Base-by-base conservation (phyloP, 2,329 filamentous ascomycete genomes). In the Xylaria sp. region DNA sequence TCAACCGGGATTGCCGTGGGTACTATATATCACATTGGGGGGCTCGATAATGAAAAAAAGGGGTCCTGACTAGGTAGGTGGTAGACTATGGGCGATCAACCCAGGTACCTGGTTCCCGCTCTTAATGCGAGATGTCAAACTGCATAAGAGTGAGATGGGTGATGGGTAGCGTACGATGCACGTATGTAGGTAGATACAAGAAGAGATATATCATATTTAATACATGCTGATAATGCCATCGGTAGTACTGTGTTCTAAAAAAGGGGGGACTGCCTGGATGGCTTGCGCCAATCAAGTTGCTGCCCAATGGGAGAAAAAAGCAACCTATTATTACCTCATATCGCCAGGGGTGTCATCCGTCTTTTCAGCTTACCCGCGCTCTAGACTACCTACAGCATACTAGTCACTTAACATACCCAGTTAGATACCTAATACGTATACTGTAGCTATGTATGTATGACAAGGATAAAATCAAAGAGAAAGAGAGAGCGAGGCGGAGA, bases 281-380 rank as follows among this genome's bases (percentile, higher is more conserved):
- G 45, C 34, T 45, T 63, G 42, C 61, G 47, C 64, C 69, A 67
- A 65, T 69, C 58, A 65, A 36, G 53, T 69, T 67, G 67, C 54
- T 67, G 69, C 69, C 69, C 69, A 61, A 71, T 50, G 50, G n/a
- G 30, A 36, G 34, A 51, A 59, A 67, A 67, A 66, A 69, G 64
- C 57, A 70, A 68, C 32, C 36, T 55, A 36, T 30, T 48, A 47
- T 63, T 59, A 53, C 55, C 6, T 24, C 47, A 19, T n/a, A 3
- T 47, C n/a, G 65, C 56, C 68, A 64, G 65, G 63, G 27, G 30
- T 47, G 48, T 64, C 50, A 27, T 47, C 36, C 19, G 9, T 45
- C 47, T 56, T 4, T 55, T 62, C 65, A 59, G 65, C 61, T 65
- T 56, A 47, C 50, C 36, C 30, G 24, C 11, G 19, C 47, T n/a